These are phyloP conservation scores for Elongisporangium anandrum DNA, from an alignment of 352 stramenopile genomes.

Conservation along the genomic window DNA sequence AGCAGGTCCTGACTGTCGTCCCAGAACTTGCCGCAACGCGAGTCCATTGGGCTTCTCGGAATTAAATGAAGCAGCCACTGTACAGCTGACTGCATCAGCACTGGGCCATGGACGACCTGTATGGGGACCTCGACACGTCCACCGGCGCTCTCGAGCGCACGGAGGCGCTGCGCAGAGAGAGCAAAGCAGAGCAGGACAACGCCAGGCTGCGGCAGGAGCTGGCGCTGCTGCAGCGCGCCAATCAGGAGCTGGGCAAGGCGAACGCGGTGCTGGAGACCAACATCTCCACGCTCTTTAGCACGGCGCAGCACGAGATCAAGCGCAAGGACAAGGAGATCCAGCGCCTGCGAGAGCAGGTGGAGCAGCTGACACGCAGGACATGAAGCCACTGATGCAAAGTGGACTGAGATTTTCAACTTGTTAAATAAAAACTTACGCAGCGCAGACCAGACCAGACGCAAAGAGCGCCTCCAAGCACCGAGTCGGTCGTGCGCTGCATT, in stretches of 20 bases:
- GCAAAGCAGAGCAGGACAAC: conserved; percentile 49
- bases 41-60: conserved; percentile 36
- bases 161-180: conserved; percentile 51
- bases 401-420: neutral
- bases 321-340: conserved; percentile 81
- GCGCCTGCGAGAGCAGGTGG: conserved; percentile 46
- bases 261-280: conserved; percentile 67
- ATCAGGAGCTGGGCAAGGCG: conserved; percentile 45
- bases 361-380: conserved; percentile 5
- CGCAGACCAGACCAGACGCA: neutral
- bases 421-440: conserved; percentile 1
- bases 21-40: conserved; percentile 73
- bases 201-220: conserved; percentile 44
- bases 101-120: conserved; percentile 47
- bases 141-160: conserved; percentile 62
- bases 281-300: conserved; percentile 70
- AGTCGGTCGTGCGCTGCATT: neutral
- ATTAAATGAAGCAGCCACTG: conserved; percentile 1
- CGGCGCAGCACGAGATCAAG: conserved; percentile 66
- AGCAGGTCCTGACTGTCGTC: conserved; percentile 65
- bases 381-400: neutral
- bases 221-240: conserved; percentile 58
- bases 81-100: conserved; percentile 2
- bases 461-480: too few relatives aligned
- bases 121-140: conserved; percentile 80